Conservation (phyloP, 176 grass and related monocot species). For the Sorghum bicolor region Sorghum_bicolor_NCBIv3 NC_012871.2:60875501-60876000, state of each 20-base stretch:
- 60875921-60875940: not conserved
- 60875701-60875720: conserved; percentile 11
- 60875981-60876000: not conserved
- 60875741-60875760: conserved; percentile 34
- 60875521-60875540: conserved; percentile 13
- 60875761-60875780: conserved; percentile 28
- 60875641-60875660: conserved; percentile 14
- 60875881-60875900: conserved; percentile 57
- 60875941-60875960: not conserved
- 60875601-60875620: not conserved
- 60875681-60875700: conserved; percentile 35
- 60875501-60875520: conserved; percentile 30
- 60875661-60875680: conserved; percentile 27
- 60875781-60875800: conserved; percentile 30
- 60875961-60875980: not conserved
- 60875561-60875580: conserved; percentile 38
- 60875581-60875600: conserved; percentile 36
- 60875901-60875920: conserved; percentile 53
- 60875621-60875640: conserved; percentile 28
- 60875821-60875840: conserved; percentile 75
- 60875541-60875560: conserved; percentile 22
- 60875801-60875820: conserved; percentile 54
- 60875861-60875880: conserved; percentile 42
- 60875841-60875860: conserved; percentile 40
- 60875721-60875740: conserved; percentile 38